Evolutionary conservation across 2,329 filamentous ascomycete species (phyloP).

Genomic region (Fusarium nisikadoi): DNA sequence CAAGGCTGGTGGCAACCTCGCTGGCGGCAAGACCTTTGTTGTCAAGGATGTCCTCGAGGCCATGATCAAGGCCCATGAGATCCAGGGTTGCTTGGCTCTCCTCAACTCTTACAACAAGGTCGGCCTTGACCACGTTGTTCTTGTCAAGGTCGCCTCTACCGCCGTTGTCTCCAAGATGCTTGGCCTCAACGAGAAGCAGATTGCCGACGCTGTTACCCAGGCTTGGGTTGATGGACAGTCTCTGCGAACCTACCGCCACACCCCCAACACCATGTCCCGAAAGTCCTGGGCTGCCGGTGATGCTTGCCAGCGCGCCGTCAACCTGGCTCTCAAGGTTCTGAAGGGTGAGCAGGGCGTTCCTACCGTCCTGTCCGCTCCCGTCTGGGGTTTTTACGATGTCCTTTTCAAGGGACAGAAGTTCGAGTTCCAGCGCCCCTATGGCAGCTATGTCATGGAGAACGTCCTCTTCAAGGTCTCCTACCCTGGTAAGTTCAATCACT

Average conservation of each 20-base stretch:
- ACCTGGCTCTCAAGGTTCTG: constrained; percentile 88
- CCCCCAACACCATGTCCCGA: constrained; percentile 98
- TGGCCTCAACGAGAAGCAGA: constrained; percentile 88
- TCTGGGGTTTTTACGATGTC: constrained; percentile 99
- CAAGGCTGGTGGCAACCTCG: constrained; percentile 79
- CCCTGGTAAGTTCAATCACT: constrained; percentile 70
- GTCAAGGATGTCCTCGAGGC: constrained; percentile 91
- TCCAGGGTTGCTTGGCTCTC: constrained; percentile 95
- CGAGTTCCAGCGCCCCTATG: constrained; percentile 94
- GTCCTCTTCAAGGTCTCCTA: constrained; percentile 99
- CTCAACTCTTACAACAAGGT: constrained; percentile 99
- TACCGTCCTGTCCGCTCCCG: constrained; percentile 90
- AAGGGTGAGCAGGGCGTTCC: constrained; percentile 92
- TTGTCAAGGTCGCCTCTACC: constrained; percentile 96
- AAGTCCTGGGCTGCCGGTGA: constrained; percentile 99
- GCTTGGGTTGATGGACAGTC: constrained; percentile 97
- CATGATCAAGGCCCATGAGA: constrained; percentile 99
- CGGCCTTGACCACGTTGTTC: constrained; percentile 94
- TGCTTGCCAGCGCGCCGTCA: constrained; percentile 94
- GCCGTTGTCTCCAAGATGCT: constrained; percentile 97
- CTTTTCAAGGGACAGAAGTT: constrained; percentile 97
- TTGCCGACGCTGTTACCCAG: constrained; percentile 93
- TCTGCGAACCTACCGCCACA: constrained; percentile 95
- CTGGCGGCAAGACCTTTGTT: constrained; percentile 88
- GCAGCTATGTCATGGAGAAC: constrained; percentile 99